A percentile compares a stretch with the other conserved stretches of the same genome.
These are phyloP conservation scores for Rhinocladiella similis DNA, from an alignment of 2,329 filamentous ascomycete species.

Conservation along the genomic window DNA sequence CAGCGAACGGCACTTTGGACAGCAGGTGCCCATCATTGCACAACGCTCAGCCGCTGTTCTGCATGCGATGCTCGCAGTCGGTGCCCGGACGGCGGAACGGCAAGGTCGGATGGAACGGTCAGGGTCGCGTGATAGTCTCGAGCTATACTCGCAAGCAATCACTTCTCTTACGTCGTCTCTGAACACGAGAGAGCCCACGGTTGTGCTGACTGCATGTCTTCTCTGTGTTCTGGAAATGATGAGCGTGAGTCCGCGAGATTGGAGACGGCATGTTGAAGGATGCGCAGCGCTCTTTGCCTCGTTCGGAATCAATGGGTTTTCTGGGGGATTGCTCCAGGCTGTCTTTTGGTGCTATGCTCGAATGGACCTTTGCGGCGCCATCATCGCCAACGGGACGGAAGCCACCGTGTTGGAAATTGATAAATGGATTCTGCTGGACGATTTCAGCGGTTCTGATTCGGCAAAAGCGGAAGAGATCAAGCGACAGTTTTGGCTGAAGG, in stretches of 20 bases:
- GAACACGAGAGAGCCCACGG: slow-evolving; percentile 5
- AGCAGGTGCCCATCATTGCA: slow-evolving; percentile 42
- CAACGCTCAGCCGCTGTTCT: slow-evolving; percentile 42
- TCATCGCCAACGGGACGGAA: slow-evolving; percentile 54
- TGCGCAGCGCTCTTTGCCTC: slow-evolving; percentile 56
- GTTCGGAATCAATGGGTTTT: slow-evolving; percentile 53
- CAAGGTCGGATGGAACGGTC: slow-evolving; percentile 41
- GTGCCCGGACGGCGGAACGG: slow-evolving; percentile 55
- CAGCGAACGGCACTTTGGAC: slow-evolving; percentile 52
- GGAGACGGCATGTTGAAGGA: slow-evolving; percentile 58
- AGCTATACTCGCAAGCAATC: slow-evolving; percentile 57
- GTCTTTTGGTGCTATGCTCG: slow-evolving; percentile 61
- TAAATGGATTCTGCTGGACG: slow-evolving; percentile 47
- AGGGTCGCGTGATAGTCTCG: slow-evolving; percentile 42
- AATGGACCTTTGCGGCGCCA: slow-evolving; percentile 58
- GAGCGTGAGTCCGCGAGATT: slow-evolving; percentile 40
- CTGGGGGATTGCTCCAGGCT: slow-evolving; percentile 53
- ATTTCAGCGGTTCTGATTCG: slow-evolving; percentile 33
- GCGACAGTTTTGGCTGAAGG: slow-evolving; percentile 35
- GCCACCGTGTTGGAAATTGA: slow-evolving; percentile 51
- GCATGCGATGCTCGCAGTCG: slow-evolving; percentile 56
- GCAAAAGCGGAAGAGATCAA: slow-evolving; percentile 12
- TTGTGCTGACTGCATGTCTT: slow-evolving; percentile 13
- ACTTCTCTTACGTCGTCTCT: slow-evolving; percentile 18
- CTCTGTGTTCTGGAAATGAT: slow-evolving; percentile 21